A percentile compares a stretch with the other conserved stretches of the same genome.
phyloP scores from a whole-genome alignment of 495 filamentous ascomycete genomes.

The Aspergillus hancockii region DNA sequence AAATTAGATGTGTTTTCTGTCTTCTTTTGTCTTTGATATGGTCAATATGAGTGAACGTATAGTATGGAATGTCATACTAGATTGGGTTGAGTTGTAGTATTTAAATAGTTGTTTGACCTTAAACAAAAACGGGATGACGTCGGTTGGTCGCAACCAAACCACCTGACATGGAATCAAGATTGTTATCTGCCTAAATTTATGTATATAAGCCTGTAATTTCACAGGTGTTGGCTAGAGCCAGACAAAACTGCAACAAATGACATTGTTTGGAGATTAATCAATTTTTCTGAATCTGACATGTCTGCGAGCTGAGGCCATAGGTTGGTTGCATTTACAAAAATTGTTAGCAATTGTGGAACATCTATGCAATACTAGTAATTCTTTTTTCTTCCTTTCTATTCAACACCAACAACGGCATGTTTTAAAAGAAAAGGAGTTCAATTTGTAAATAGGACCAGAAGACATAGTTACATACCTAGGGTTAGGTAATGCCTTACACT shows the following conservation, averaged over 20 bases:
- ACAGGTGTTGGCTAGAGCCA: background rate
- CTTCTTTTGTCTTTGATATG: too few species aligned
- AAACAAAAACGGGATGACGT: background rate
- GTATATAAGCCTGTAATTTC: background rate
- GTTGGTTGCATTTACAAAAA: too few species aligned
- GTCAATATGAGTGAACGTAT: background rate
- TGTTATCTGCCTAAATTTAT: background rate
- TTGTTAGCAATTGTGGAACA: too few species aligned
- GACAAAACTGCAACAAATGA: conserved; percentile 4
- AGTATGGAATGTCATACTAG: background rate
- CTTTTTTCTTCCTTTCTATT: too few species aligned
- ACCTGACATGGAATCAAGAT: background rate
- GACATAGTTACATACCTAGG: background rate
- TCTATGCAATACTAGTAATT: too few species aligned
- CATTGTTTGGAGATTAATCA: background rate
- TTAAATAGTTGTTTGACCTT: background rate
- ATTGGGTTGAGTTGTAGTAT: background rate
- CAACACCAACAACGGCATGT: too few species aligned
- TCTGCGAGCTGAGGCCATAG: background rate
- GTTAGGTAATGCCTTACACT: conserved; percentile 1
- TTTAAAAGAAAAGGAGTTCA: too few species aligned
- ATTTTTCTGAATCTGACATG: conserved; percentile 5
- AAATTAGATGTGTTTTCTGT: too few species aligned
- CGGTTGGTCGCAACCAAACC: background rate
- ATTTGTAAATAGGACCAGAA: background rate